Conservation (phyloP, 2,329 filamentous ascomycete genomes). For the Oidium heveae region DNA sequence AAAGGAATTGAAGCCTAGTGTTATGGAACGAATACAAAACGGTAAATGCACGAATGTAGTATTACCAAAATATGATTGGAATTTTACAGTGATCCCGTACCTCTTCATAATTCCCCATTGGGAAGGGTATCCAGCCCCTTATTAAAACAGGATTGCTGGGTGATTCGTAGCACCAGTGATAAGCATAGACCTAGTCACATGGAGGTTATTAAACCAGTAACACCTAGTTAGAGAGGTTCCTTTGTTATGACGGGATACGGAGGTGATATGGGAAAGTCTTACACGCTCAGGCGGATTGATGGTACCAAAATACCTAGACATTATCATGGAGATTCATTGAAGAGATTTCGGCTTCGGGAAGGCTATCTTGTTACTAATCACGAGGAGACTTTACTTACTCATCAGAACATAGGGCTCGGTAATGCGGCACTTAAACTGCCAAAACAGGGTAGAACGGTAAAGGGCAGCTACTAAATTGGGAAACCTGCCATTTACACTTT, state of each 20-base stretch:
- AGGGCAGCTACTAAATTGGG: background rate
- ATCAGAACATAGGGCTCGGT: background rate
- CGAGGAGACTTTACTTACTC: background rate
- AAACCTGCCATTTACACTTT: background rate
- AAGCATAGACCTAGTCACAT: no score
- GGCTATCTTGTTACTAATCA: background rate
- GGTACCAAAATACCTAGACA: background rate
- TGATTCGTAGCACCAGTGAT: no score
- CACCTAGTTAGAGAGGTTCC: background rate
- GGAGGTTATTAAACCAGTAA: no score
- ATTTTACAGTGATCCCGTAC: no score
- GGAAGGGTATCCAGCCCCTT: no score
- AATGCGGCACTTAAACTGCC: background rate
- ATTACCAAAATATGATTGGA: no score
- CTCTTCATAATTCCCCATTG: no score
- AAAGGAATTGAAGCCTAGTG: background rate
- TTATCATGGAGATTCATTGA: background rate
- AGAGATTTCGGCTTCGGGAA: background rate
- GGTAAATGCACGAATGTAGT: no score
- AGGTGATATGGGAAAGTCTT: no score
- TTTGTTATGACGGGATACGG: background rate
- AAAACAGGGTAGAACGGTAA: background rate
- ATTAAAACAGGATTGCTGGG: no score
- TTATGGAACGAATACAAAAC: no score
- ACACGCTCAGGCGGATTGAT: background rate